Evolutionary conservation across 225 moss, liverwort and hornwort genomes (phyloP), one percentile per base, ranked within the genome.

Genomic region (Asterella californica): DNA sequence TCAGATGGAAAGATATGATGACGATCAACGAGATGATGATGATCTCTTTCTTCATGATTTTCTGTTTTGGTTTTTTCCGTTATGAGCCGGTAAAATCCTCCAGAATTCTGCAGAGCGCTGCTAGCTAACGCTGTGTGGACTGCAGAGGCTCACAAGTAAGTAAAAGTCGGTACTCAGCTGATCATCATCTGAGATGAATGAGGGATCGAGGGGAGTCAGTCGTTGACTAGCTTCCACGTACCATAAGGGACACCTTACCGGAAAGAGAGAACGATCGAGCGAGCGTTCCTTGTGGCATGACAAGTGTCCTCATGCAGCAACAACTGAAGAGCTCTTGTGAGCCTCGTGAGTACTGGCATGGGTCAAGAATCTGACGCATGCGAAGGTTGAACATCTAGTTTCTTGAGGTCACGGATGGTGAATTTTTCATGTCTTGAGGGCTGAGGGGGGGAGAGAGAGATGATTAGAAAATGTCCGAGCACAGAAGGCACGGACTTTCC

Each of bases 401-500:
- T 21, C 10, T 15, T 12, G 65, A 11, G 48, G 72, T 12, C 37
- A 48, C 27, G n/a, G 37, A 25, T 32, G 15, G 17, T 36, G 38
- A 24, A 21, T 55, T 34, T 25, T 76, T 60, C 75, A 76, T 22
- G 55, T 50, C 29, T 32, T 42, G 42, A 42, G 42, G 42, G 42
- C n/a, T n/a, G n/a, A n/a, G n/a, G 7, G 42, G 7, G 42, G 7
- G 4, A 42, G 42, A 42, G 42, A 5, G 74, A 74, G 75, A 76
- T 76, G 29, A 55, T 36, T 59, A 55, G 54, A 75, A 55, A 24
- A 75, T 76, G 74, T 53, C 25, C 59, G 53, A 60, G 57, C 37
- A 19, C 74, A 29, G 19, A 15, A 76, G 36, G 15, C 55, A 76
- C 75, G 75, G 75, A 76, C 36, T 75, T 75, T 30, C 53, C 54